Base-by-base conservation (phyloP, 164 flowering plant genomes). In the Taxillus chinensis region DNA sequence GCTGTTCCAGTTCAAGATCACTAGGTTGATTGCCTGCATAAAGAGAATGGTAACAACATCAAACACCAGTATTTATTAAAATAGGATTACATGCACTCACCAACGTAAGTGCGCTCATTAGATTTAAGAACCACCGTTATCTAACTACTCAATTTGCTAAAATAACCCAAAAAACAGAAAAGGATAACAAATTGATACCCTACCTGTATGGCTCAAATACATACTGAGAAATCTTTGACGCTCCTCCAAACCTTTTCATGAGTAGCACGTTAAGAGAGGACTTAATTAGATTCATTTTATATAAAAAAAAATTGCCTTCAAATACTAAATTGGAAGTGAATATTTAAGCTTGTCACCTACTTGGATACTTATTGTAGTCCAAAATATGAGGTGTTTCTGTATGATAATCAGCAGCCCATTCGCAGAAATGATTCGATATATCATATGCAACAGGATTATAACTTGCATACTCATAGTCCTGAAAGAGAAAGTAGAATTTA, bases 321-420 rank as follows among this genome's bases (percentile, higher is more conserved):
- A 27, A 27, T 27, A 27, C 27, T 27, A 27, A 27, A 27, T 27
- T 27, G 41, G 41, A 57, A 38, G 7, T 3, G 7, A 38, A 57
- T 57, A 9, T 2, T 38, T 13, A 62, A 27, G 27, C 27, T 50
- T n/a, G 11, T 51, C 39, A 62, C 73, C 13, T 45, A 78, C 82
- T 70, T 39, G 82, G 82, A 54, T 75, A 78, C 67, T 73, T 71
- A 56, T 60, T 62, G 58, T 66, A 78, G 64, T 78, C 82, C 71
- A 78, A 49, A 57, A 71, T 61, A 65, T 78, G 79, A 43, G 82
- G 79, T 3, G 73, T 75, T 45, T 78, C 79, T 9, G 82, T 73
- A 51, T 78, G 79, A 65, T 78, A 78, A 40, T 78, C 75, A 16
- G 79, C 77, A 64, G 77, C 79, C 82, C 76, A 75, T 69, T 78